A percentile compares a stretch with the other conserved stretches of the same genome.
Conservation (phyloP, 441 rosid genomes). For the Bocquillonia castaneifolia region DNA sequence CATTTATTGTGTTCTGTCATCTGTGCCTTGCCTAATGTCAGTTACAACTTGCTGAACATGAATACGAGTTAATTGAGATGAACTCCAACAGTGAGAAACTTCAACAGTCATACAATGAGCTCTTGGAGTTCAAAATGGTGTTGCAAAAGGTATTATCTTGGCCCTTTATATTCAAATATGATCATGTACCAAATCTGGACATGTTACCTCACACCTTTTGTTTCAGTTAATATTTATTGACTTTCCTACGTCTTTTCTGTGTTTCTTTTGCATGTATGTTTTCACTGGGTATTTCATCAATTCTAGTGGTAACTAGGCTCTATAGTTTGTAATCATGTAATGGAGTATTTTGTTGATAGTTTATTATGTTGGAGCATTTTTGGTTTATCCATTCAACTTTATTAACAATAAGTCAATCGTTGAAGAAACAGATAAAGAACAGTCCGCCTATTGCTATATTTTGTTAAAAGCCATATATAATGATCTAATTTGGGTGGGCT, state of each 20-base stretch:
- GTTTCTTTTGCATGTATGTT: not conserved
- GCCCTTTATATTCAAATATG: slow-evolving; percentile 10
- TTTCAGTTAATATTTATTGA: not conserved
- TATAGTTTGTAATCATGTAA: not conserved
- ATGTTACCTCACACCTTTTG: not conserved
- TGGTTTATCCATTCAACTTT: not conserved
- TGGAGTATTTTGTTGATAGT: not conserved
- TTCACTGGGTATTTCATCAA: not conserved
- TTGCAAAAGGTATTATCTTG: slow-evolving; percentile 67
- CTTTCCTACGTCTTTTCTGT: not conserved
- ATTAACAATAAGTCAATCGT: not conserved
- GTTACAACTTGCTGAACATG: slow-evolving; percentile 90
- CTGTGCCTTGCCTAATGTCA: slow-evolving; percentile 33
- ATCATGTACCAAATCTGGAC: not conserved
- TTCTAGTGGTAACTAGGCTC: not conserved
- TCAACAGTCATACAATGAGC: slow-evolving; percentile 82
- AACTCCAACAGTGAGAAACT: slow-evolving; percentile 93
- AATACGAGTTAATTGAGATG: slow-evolving; percentile 87
- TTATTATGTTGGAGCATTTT: not conserved
- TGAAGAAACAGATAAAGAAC: not conserved
- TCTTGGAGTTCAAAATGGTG: slow-evolving; percentile 91
- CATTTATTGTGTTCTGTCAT: slow-evolving; percentile 14
- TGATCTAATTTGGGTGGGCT: not conserved
- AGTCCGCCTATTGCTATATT: not conserved
- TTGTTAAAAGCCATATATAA: not conserved